A percentile compares a stretch with the other conserved stretches of the same genome.
Evolutionary conservation across 495 filamentous ascomycete genomes (phyloP).

Genomic region (Aspergillus sparsus): DNA sequence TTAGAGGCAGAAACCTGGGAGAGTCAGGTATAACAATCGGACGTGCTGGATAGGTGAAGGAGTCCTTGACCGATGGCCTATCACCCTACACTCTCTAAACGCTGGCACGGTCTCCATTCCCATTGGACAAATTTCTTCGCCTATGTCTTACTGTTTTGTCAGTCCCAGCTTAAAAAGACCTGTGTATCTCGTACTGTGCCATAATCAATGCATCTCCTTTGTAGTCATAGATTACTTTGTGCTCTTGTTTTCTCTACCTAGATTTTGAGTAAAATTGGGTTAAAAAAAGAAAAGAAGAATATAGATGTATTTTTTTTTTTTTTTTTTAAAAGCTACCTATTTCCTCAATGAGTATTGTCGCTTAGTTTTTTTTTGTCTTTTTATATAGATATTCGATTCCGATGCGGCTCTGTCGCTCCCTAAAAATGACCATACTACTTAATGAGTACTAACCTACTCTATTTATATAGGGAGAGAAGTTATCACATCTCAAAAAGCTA

Average conservation of each 20-base stretch:
- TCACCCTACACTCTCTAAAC: constrained; percentile 19
- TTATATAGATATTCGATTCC: background rate
- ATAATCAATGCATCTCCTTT: constrained; percentile 55
- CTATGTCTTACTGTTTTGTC: constrained; percentile 42
- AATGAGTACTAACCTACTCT: too few species aligned
- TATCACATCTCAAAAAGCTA: too few species aligned
- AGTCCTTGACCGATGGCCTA: constrained; percentile 10
- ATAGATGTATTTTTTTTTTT: background rate
- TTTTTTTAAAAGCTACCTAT: background rate
- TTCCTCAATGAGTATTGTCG: background rate
- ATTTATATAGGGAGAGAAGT: too few species aligned
- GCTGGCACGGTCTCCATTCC: constrained; percentile 24
- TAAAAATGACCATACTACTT: too few species aligned
- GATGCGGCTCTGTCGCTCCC: background rate
- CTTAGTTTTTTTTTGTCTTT: background rate
- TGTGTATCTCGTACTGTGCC: constrained; percentile 54
- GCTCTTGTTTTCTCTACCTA: constrained; percentile 14
- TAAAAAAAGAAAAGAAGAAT: background rate
- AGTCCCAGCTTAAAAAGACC: constrained; percentile 42
- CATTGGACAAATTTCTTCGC: constrained; percentile 28
- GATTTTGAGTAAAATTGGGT: background rate
- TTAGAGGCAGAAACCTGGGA: constrained; percentile 26
- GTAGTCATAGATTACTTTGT: constrained; percentile 44
- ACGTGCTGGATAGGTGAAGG: constrained; percentile 19
- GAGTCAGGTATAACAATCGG: constrained; percentile 30